Conservation (phyloP, 805 yeast genomes). For the Candida sakaeoensis region DNA sequence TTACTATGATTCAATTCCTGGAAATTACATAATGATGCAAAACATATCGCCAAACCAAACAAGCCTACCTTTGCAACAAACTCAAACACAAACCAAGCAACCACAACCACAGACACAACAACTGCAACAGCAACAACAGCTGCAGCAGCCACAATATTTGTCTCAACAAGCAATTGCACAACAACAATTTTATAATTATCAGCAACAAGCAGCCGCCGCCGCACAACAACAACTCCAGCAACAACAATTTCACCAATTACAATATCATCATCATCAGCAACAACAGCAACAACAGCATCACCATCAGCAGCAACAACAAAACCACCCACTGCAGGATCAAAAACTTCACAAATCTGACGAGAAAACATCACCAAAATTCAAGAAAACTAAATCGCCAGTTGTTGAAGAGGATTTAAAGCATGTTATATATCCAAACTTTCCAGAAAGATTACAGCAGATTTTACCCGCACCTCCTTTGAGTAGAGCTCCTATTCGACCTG, state of each 20-base stretch:
- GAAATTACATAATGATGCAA: slow-evolving; percentile 22
- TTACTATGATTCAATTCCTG: slow-evolving; percentile 13
- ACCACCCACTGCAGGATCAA: background rate
- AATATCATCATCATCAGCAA: slow-evolving; percentile 5
- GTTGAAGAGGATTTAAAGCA: slow-evolving; percentile 5
- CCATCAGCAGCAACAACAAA: background rate
- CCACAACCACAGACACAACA: slow-evolving; percentile 8
- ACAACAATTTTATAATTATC: slow-evolving; percentile 6
- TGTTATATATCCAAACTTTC: slow-evolving; percentile 19
- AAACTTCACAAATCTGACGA: background rate
- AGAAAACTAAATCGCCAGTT: slow-evolving; percentile 5
- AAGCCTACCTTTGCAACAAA: slow-evolving; percentile 9
- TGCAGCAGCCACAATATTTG: slow-evolving; percentile 9
- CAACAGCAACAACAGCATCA: slow-evolving; percentile 5
- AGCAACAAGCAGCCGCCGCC: slow-evolving; percentile 4
- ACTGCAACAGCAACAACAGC: slow-evolving; percentile 6
- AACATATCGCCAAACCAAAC: slow-evolving; percentile 12
- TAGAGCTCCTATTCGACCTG: slow-evolving; percentile 40
- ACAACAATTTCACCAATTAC: slow-evolving; percentile 3
- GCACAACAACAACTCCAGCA: slow-evolving; percentile 1
- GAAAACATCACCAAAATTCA: background rate
- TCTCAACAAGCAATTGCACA: slow-evolving; percentile 8
- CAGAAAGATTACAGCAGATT: slow-evolving; percentile 25
- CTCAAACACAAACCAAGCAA: slow-evolving; percentile 9
- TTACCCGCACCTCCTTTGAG: slow-evolving; percentile 50